A percentile compares a stretch with the other conserved stretches of the same genome.
phyloP scores from a whole-genome alignment of 2,329 filamentous ascomycete genomes.

The Fusarium nematophilum region DNA sequence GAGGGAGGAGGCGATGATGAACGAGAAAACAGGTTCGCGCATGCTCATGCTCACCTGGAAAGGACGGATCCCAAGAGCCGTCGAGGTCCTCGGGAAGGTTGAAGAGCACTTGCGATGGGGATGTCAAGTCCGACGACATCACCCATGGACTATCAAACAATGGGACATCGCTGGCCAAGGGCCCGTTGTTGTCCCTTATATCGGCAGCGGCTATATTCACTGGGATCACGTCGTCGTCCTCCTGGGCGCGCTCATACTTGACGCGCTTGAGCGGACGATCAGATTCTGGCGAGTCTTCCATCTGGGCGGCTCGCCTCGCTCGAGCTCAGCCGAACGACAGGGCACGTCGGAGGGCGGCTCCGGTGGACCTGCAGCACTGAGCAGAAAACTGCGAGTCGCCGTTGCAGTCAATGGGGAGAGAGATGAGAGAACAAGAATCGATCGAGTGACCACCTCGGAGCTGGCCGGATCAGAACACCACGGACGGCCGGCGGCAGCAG shows the following conservation, averaged over 20 bases:
- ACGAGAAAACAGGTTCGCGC: constrained; percentile 19
- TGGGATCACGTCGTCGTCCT: constrained; percentile 27
- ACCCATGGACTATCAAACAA: constrained; percentile 38
- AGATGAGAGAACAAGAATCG: constrained; percentile 39
- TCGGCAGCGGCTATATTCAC: constrained; percentile 23
- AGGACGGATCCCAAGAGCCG: constrained; percentile 28
- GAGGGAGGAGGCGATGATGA: constrained; percentile 4
- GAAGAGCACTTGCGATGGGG: constrained; percentile 39
- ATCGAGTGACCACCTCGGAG: constrained; percentile 31
- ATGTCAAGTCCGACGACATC: constrained; percentile 26
- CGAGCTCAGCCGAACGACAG: constrained; percentile 20
- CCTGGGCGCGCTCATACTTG: constrained; percentile 39
- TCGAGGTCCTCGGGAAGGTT: constrained; percentile 31
- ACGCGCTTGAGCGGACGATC: constrained; percentile 45
- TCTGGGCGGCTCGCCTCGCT: constrained; percentile 30
- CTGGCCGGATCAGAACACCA: constrained; percentile 36
- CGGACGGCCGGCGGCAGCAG: constrained; percentile 3
- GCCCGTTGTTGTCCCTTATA: constrained; percentile 22
- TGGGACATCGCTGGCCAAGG: constrained; percentile 24
- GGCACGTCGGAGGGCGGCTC: constrained; percentile 27
- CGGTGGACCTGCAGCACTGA: constrained; percentile 29
- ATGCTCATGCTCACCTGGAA: constrained; percentile 43
- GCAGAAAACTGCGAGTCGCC: constrained; percentile 23
- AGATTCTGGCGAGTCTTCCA: constrained; percentile 42
- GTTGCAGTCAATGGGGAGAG: constrained; percentile 28